These are phyloP conservation scores for Scheffersomyces titani DNA, from an alignment of 1,139 yeast genomes.

Conservation along the genomic window DNA sequence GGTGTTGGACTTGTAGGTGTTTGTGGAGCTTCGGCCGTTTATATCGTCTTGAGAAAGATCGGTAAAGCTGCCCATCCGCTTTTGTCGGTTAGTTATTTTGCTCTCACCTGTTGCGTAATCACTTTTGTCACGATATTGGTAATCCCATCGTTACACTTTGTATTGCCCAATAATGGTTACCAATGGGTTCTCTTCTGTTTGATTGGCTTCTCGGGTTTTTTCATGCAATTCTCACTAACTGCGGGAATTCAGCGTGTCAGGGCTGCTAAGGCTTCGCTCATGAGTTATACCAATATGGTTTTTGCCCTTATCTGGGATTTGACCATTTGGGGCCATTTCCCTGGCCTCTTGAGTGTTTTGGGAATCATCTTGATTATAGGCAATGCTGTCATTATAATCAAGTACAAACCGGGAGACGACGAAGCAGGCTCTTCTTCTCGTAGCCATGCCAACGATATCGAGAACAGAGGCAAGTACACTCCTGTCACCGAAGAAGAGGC, in stretches of 20 bases:
- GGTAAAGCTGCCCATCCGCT: slow-evolving; percentile 81
- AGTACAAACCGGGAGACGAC: slow-evolving; percentile 41
- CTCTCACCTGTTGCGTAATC: slow-evolving; percentile 58
- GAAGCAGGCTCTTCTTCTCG: neutral
- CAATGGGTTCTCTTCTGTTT: slow-evolving; percentile 67
- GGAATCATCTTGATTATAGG: slow-evolving; percentile 72
- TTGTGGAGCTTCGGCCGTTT: slow-evolving; percentile 68
- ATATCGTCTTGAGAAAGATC: slow-evolving; percentile 70
- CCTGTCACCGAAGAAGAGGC: slow-evolving; percentile 11
- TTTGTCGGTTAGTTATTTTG: slow-evolving; percentile 74
- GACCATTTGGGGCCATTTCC: slow-evolving; percentile 69
- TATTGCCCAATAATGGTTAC: slow-evolving; percentile 53
- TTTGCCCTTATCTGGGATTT: slow-evolving; percentile 82
- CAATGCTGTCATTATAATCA: slow-evolving; percentile 63
- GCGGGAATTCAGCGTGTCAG: slow-evolving; percentile 82
- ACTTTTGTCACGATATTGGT: slow-evolving; percentile 55
- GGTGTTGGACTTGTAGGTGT: slow-evolving; percentile 69
- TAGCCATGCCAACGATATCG: neutral
- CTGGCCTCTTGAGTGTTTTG: slow-evolving; percentile 64
- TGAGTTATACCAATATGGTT: slow-evolving; percentile 73
- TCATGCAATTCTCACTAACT: slow-evolving; percentile 77
- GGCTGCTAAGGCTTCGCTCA: slow-evolving; percentile 76
- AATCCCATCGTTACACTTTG: slow-evolving; percentile 62
- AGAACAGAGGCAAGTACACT: slow-evolving; percentile 5
- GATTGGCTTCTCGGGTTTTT: slow-evolving; percentile 77